Base-by-base conservation (phyloP, 768 basidiomycete genomes). In the Scleroderma citrinum region DNA sequence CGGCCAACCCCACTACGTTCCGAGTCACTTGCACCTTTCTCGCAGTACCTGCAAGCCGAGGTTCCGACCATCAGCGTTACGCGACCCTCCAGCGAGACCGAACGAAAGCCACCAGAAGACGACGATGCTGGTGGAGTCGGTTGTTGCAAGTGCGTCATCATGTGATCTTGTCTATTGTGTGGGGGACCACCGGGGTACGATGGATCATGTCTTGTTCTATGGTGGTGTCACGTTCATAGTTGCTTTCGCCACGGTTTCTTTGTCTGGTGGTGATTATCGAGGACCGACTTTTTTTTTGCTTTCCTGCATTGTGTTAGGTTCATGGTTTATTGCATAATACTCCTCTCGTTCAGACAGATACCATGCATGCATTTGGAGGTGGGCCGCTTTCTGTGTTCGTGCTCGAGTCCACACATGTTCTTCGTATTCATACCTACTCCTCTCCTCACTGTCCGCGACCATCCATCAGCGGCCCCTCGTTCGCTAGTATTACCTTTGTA, bases 81-180 rank as follows among this genome's bases (percentile, higher is more conserved):
- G 26, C 55, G 63, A 36, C 59, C 62, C 35, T 64, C 67, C 44
- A 41, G 53, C 11, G 67, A 69, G 2, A 53, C 43, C 32, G 63
- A 57, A 39, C 55, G 57, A 39, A 70, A 46, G 47, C 56, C 56
- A 44, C 64, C 58, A 37, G 55, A 60, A 34, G 68, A 69, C 11
- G 77, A 81, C 30, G 78, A 83, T 7, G 76, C 75, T 13, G 63
- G 59, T 2, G 71, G 66, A 29, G 77, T 72, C 26, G 82, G 84
- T 34, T 90, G 88, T 62, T 91, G 88, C 74, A 86, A 83, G 69
- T 91, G 88, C 69, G 69, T 87, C 57, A 76, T 91, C 64, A 91
- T 91, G 88, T 91, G 80, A 88, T 66, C 53, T 21, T 14, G 11
- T 13, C 8, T 20, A 10, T 16, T n/a, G 41, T 19, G 43, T 44